Evolutionary conservation across 2,329 filamentous ascomycete species (phyloP).

Genomic region (Diaporthe vexans): DNA sequence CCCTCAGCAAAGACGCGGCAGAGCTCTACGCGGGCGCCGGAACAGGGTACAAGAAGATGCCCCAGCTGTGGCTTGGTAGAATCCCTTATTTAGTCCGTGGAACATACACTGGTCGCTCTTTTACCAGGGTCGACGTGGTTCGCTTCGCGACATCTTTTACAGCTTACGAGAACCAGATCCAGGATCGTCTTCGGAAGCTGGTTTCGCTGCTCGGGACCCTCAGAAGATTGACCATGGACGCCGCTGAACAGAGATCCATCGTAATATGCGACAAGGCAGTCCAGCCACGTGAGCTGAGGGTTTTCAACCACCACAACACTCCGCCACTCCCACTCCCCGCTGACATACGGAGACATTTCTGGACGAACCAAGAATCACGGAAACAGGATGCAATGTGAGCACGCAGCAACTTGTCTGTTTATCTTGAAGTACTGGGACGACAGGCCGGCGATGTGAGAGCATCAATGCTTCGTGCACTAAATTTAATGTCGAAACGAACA

Average conservation of each 20-base stretch:
- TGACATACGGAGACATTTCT: slow-evolving; percentile 29
- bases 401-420: no score
- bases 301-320: slow-evolving; percentile 10
- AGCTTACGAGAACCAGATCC: slow-evolving; percentile 14
- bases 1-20: slow-evolving; percentile 33
- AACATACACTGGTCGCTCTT: not conserved
- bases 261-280: slow-evolving; percentile 26
- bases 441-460: no score
- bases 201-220: slow-evolving; percentile 35
- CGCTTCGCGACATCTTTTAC: slow-evolving; percentile 12
- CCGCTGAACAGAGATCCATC: slow-evolving; percentile 29
- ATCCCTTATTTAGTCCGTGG: slow-evolving; percentile 33
- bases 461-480: not conserved
- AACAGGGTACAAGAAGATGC: not conserved
- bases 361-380: not conserved
- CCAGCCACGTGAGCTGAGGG: slow-evolving; percentile 19
- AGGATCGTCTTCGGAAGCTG: slow-evolving; percentile 32
- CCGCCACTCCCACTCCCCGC: slow-evolving; percentile 17
- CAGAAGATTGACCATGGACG: not conserved
- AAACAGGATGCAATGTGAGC: not conserved
- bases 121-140: slow-evolving; percentile 2
- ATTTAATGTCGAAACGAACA: not conserved
- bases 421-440: not conserved
- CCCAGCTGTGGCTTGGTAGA: slow-evolving; percentile 39
- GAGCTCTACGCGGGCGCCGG: slow-evolving; percentile 30